phyloP scores from a whole-genome alignment of 2,329 filamentous ascomycete species.

The Epichloe bromicola region DNA sequence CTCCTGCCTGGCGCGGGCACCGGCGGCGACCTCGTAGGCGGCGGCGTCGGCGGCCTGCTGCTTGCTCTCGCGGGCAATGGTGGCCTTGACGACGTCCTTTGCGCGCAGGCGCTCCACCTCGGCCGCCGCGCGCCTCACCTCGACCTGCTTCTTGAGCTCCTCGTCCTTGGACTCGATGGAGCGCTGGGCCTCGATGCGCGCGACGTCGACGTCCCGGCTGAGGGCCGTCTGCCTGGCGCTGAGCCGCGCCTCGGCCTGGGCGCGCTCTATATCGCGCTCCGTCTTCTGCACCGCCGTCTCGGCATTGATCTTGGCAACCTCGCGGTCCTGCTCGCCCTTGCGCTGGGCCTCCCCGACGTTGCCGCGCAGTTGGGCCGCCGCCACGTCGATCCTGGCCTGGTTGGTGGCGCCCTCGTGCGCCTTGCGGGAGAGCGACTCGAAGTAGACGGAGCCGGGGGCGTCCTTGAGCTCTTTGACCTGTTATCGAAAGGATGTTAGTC shows the following conservation, averaged over 20 bases:
- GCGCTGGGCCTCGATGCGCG: slow-evolving; percentile 60
- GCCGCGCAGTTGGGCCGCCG: slow-evolving; percentile 50
- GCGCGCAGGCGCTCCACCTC: slow-evolving; percentile 72
- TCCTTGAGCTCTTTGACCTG: slow-evolving; percentile 70
- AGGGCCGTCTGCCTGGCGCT: slow-evolving; percentile 61
- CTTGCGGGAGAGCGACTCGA: slow-evolving; percentile 68
- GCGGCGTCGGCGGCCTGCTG: slow-evolving; percentile 55
- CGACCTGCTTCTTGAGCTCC: slow-evolving; percentile 65
- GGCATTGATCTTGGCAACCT: slow-evolving; percentile 79
- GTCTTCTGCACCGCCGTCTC: slow-evolving; percentile 77
- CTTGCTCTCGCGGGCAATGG: slow-evolving; percentile 52
- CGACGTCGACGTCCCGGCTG: slow-evolving; percentile 60
- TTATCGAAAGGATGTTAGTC: too few species aligned
- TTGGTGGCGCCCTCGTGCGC: slow-evolving; percentile 77
- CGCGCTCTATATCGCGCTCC: slow-evolving; percentile 70
- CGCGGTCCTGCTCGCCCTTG: slow-evolving; percentile 68
- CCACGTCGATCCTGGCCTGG: slow-evolving; percentile 58
- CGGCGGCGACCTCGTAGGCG: slow-evolving; percentile 51
- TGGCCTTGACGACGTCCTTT: slow-evolving; percentile 64
- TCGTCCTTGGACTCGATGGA: slow-evolving; percentile 65
- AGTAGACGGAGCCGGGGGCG: slow-evolving; percentile 70
- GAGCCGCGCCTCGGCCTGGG: slow-evolving; percentile 63
- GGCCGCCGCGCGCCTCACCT: slow-evolving; percentile 63
- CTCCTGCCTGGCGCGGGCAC: slow-evolving; percentile 43
- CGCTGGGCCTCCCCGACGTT: slow-evolving; percentile 68